Conservation (phyloP, 2,329 filamentous ascomycete genomes). For the Aspergillus floridensis region DNA sequence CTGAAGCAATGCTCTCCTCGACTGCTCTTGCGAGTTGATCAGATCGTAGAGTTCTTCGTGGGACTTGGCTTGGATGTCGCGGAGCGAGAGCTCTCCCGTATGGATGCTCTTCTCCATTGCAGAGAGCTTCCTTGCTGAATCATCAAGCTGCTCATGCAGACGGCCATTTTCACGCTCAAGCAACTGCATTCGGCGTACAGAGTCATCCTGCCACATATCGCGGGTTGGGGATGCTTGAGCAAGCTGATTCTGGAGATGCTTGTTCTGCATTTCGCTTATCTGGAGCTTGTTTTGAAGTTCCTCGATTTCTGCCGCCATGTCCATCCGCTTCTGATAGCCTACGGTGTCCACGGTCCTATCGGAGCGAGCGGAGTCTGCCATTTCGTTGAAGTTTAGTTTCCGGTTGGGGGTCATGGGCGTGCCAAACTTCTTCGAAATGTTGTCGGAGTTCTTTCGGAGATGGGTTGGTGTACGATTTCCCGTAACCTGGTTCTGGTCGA, state of each 20-base stretch:
- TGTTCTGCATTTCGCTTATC: slow-evolving; percentile 91
- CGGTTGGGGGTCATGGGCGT: slow-evolving; percentile 76
- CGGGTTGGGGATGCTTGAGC: slow-evolving; percentile 64
- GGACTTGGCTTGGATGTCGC: slow-evolving; percentile 87
- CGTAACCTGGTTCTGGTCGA: slow-evolving; percentile 77
- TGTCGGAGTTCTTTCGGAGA: slow-evolving; percentile 60
- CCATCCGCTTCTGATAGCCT: slow-evolving; percentile 83
- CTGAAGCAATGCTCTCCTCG: slow-evolving; percentile 74
- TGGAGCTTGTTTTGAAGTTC: slow-evolving; percentile 92
- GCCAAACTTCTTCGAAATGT: slow-evolving; percentile 61
- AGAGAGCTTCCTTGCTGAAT: slow-evolving; percentile 89
- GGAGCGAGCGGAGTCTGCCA: slow-evolving; percentile 72
- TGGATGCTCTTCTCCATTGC: slow-evolving; percentile 81
- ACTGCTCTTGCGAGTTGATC: slow-evolving; percentile 89
- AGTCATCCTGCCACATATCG: slow-evolving; percentile 68
- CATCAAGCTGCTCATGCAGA: slow-evolving; percentile 90
- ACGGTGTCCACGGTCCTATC: slow-evolving; percentile 82
- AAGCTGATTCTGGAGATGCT: slow-evolving; percentile 83
- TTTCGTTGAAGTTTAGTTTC: slow-evolving; percentile 64
- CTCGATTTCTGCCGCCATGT: slow-evolving; percentile 85
- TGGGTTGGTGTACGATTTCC: slow-evolving; percentile 71
- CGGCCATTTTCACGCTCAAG: slow-evolving; percentile 88
- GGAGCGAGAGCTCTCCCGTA: slow-evolving; percentile 80
- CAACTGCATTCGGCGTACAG: slow-evolving; percentile 78
- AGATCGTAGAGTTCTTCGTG: slow-evolving; percentile 92